Percentiles rank a stretch among this genome's conserved stretches.
phyloP scores from a whole-genome alignment of 805 yeast genomes.

The Wickerhamiella azyma region DNA sequence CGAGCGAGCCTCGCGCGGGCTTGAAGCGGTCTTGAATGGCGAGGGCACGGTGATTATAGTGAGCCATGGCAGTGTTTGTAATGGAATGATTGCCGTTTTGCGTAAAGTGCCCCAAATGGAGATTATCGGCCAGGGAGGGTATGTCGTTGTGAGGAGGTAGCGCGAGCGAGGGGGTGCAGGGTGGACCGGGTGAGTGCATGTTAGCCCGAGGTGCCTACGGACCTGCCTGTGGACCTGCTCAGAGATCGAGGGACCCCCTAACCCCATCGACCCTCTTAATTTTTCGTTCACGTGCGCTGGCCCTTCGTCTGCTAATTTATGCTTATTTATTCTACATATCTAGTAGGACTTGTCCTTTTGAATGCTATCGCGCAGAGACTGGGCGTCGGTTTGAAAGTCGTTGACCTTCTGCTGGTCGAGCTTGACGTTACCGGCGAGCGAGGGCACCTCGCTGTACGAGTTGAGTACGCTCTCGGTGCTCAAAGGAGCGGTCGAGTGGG shows the following conservation, averaged over 20 bases:
- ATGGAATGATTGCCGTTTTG: conserved; percentile 25
- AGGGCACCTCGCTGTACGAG: conserved; percentile 19
- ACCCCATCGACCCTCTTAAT: neutral
- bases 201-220: too few relatives aligned
- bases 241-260: too few relatives aligned
- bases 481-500: neutral
- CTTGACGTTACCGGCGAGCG: conserved; percentile 23
- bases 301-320: too few relatives aligned
- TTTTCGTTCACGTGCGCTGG: too few relatives aligned
- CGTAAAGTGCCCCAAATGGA: conserved; percentile 22
- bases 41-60: conserved; percentile 21
- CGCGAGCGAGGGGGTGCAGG: too few relatives aligned
- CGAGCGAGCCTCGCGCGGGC: conserved; percentile 21
- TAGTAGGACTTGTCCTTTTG: conserved; percentile 9
- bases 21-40: conserved; percentile 15
- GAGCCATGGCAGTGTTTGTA: conserved; percentile 30
- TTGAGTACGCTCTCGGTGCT: conserved; percentile 4
- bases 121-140: conserved; percentile 21
- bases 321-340: neutral
- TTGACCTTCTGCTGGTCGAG: conserved; percentile 16
- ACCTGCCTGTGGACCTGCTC: too few relatives aligned
- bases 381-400: conserved; percentile 10
- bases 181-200: too few relatives aligned
- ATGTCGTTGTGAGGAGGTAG: conserved; percentile 2
- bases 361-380: conserved; percentile 9